These are phyloP conservation scores for Colletotrichum sp. DNA, from an alignment of 2,329 filamentous ascomycete species.

Conservation along the genomic window DNA sequence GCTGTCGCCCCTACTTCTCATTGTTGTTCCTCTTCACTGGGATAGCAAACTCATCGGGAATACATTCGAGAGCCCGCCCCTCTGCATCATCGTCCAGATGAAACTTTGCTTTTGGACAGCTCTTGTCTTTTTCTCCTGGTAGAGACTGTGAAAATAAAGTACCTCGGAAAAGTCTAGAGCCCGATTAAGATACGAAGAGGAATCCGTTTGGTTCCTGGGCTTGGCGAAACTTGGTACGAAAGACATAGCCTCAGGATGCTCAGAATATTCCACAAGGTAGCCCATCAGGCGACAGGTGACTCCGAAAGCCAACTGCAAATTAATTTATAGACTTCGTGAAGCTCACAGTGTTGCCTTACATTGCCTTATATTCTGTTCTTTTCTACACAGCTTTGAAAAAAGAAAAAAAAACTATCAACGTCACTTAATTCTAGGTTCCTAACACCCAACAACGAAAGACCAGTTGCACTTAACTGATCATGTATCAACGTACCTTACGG, in stretches of 20 bases:
- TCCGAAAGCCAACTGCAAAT: not conserved
- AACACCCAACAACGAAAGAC: not conserved
- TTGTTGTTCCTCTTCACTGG: too few species aligned
- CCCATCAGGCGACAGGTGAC: not conserved
- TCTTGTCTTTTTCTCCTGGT: not conserved
- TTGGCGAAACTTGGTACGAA: not conserved
- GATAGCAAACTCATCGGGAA: too few species aligned
- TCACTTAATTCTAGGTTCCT: not conserved
- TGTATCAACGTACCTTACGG: not conserved
- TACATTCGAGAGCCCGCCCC: too few species aligned
- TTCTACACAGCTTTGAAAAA: too few species aligned
- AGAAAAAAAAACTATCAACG: too few species aligned
- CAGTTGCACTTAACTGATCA: fast-evolving
- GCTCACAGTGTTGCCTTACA: not conserved
- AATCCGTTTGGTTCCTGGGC: not conserved
- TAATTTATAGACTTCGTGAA: not conserved
- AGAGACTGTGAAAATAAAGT: too few species aligned
- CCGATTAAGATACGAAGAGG: not conserved
- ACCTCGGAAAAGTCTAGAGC: not conserved
- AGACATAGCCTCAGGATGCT: not conserved
- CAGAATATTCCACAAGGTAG: not conserved
- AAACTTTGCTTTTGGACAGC: not conserved
- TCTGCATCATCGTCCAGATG: too few species aligned
- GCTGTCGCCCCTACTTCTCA: too few species aligned
- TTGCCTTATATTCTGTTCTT: not conserved